A percentile compares a stretch with the other conserved stretches of the same genome.
phyloP scores from a whole-genome alignment of 2,329 filamentous ascomycete genomes.

The Cercospora sesami region DNA sequence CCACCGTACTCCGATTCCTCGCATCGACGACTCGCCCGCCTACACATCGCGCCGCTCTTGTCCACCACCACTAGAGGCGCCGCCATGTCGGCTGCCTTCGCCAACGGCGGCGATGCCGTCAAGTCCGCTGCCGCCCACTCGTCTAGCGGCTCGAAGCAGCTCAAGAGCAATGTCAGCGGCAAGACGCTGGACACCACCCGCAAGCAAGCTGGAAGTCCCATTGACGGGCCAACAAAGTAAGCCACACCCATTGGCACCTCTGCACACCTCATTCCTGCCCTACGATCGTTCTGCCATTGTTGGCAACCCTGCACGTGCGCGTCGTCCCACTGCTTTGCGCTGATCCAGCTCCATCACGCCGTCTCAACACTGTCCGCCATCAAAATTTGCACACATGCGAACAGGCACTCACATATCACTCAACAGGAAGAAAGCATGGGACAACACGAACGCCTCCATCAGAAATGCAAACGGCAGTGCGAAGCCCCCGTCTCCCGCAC shows the following conservation, averaged over 20 bases:
- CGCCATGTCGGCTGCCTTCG: slow-evolving; percentile 35
- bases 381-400: neutral
- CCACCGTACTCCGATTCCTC: slow-evolving; percentile 6
- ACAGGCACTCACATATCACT: neutral
- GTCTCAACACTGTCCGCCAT: neutral
- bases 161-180: slow-evolving; percentile 53
- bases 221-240: slow-evolving; percentile 57
- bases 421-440: slow-evolving; percentile 16
- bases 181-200: slow-evolving; percentile 56
- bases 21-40: slow-evolving; percentile 2
- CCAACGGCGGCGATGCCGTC: slow-evolving; percentile 33
- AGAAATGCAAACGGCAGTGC: slow-evolving; percentile 54
- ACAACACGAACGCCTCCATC: slow-evolving; percentile 14
- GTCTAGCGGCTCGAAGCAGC: slow-evolving; percentile 36
- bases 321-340: slow-evolving; percentile 4
- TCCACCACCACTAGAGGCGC: slow-evolving; percentile 19
- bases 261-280: neutral
- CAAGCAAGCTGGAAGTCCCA: slow-evolving; percentile 58
- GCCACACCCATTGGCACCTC: slow-evolving; percentile 33
- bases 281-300: neutral
- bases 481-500: slow-evolving; percentile 32
- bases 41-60: slow-evolving; percentile 19
- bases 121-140: slow-evolving; percentile 19
- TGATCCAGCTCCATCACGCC: slow-evolving; percentile 13
- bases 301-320: slow-evolving; percentile 10